Percentiles rank a stretch among this genome's conserved stretches.
Evolutionary conservation across 192 early-diverging fungal genomes (phyloP).

Genomic region (Coemansia sp.): DNA sequence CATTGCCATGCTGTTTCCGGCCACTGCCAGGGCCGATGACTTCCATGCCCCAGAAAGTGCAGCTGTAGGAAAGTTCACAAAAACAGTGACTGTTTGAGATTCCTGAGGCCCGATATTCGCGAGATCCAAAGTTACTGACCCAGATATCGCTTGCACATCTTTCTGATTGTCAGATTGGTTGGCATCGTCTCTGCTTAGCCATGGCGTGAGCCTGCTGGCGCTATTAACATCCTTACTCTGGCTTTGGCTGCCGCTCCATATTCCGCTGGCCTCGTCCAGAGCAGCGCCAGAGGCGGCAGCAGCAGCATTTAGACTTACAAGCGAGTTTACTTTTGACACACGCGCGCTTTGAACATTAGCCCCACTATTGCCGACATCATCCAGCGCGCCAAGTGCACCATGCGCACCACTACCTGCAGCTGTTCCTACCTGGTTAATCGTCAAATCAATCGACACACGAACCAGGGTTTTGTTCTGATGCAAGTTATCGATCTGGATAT

Average conservation of each 20-base stretch:
- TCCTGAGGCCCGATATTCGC: slow-evolving; percentile 4
- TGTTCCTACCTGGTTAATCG: slow-evolving; percentile 3
- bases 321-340: not conserved
- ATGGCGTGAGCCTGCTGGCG: not conserved
- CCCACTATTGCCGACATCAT: not conserved
- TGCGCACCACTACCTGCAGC: not conserved
- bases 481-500: slow-evolving; percentile 14
- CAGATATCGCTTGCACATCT: not conserved
- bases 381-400: slow-evolving; percentile 8
- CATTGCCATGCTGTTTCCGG: not conserved
- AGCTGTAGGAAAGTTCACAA: slow-evolving; percentile 15
- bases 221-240: not conserved
- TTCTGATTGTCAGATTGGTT: not conserved
- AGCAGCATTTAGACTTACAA: not conserved
- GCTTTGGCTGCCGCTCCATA: not conserved
- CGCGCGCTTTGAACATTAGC: not conserved
- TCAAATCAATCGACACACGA: slow-evolving; percentile 5
- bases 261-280: not conserved
- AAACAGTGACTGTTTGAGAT: slow-evolving; percentile 9
- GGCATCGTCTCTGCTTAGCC: not conserved
- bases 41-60: slow-evolving; percentile 5
- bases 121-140: not conserved
- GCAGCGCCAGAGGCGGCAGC: not conserved
- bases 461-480: slow-evolving; percentile 5
- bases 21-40: too few species aligned